A percentile compares a stretch with the other conserved stretches of the same genome.
These are phyloP conservation scores for Theileria annulata DNA, from an alignment of 169 alveolate species.

Conservation along the genomic window DNA sequence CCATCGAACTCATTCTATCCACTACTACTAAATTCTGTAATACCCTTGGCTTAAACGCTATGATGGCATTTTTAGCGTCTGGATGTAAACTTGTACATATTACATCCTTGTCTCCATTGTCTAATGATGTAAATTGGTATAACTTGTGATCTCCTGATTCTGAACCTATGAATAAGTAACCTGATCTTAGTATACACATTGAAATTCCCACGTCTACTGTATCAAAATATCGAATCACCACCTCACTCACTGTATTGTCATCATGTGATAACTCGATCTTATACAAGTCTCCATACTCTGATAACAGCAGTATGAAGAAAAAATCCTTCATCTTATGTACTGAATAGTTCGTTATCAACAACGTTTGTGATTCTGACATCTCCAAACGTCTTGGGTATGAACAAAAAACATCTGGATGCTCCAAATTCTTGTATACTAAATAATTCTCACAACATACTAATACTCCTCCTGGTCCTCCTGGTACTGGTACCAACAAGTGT, in stretches of 20 bases:
- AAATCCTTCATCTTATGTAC: slow-evolving; percentile 90
- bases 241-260: slow-evolving; percentile 86
- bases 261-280: slow-evolving; percentile 85
- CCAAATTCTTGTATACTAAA: slow-evolving; percentile 89
- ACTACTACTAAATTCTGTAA: slow-evolving; percentile 83
- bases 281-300: slow-evolving; percentile 95
- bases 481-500: slow-evolving; percentile 89
- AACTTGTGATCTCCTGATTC: slow-evolving; percentile 94
- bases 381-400: slow-evolving; percentile 94
- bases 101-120: slow-evolving; percentile 81
- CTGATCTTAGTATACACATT: slow-evolving; percentile 92
- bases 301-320: slow-evolving; percentile 91
- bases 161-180: slow-evolving; percentile 94
- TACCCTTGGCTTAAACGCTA: slow-evolving; percentile 90
- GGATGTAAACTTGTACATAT: slow-evolving; percentile 88
- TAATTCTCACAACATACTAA: slow-evolving; percentile 95
- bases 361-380: slow-evolving; percentile 82
- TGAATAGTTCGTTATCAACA: slow-evolving; percentile 86
- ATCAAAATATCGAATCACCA: slow-evolving; percentile 93
- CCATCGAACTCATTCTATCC: slow-evolving; percentile 90
- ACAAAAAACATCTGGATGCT: slow-evolving; percentile 89
- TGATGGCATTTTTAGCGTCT: slow-evolving; percentile 81
- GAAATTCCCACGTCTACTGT: slow-evolving; percentile 92
- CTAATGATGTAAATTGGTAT: slow-evolving; percentile 82
- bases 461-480: slow-evolving; percentile 98